Base-by-base conservation (phyloP, 768 basidiomycete genomes). In the Gloeophyllum trabeum region DNA sequence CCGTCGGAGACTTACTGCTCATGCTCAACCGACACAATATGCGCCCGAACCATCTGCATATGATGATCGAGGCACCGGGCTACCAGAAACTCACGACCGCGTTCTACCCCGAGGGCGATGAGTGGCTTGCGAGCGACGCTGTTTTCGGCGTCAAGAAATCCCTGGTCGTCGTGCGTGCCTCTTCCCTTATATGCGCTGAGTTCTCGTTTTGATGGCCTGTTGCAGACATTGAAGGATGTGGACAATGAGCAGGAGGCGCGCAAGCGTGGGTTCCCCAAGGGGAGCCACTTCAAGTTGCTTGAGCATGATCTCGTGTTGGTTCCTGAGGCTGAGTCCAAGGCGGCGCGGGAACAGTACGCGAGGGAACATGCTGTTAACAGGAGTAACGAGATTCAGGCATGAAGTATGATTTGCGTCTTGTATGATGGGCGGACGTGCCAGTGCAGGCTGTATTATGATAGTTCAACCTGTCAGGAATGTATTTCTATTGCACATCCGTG, bases 141-240 rank as follows among this genome's bases (percentile, higher is more conserved):
- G 85, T 90, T 2, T 89, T 90, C 58, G 87, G 89, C 6, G 87
- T 85, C 19, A 86, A 86, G 59, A 70, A 72, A 38, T 85, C 81
- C 4, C 65, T 92, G 21, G 70, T 89, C 16, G 74, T 87, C 48
- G 86, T 88, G 59, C 40, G 76, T 66, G 28, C 40, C 7, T 24
- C 24, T 28, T 25, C 30, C 6, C 6, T 16, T 14, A 16, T 24
- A 2, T 41, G 20, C 36, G 30, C 12, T 20, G 47, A 43, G 20
- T 18, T 10, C 40, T 28, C 36, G n/a, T n/a, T n/a, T n/a, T 40
- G 16, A 30, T 28, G 10, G 5, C 18, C 6, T 26, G 36, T 24
- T 43, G 22, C 53, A 81, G 80, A 67, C 69, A 35, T 60, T 77
- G 20, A 61, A 72, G 37, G 59, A 71, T 14, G 57, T 87, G 22